Percentiles rank a stretch among this genome's conserved stretches.
These are phyloP conservation scores for Fusarium miscanthi DNA, from an alignment of 2,329 filamentous ascomycete species.

Conservation along the genomic window DNA sequence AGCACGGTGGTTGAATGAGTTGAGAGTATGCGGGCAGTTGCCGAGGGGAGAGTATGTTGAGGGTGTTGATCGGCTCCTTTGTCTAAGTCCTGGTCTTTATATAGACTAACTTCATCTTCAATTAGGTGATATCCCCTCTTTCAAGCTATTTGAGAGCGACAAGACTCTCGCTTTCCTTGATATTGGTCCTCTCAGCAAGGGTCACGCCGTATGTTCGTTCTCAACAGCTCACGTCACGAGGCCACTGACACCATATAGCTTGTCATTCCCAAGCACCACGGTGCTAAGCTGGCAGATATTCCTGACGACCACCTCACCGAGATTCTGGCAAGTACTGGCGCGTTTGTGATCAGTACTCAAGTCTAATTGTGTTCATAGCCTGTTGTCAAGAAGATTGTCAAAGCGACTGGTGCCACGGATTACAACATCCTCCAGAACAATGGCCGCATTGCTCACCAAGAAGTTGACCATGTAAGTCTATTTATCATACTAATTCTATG, in stretches of 20 bases:
- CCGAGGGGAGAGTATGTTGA: conserved; percentile 33
- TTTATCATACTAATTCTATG: conserved; percentile 16
- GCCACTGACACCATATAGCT: conserved; percentile 66
- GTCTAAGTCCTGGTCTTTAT: not conserved
- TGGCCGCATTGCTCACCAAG: conserved; percentile 88
- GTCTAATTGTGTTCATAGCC: conserved; percentile 45
- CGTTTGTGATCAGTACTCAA: not conserved
- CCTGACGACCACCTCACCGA: conserved; percentile 88
- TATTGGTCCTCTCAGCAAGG: conserved; percentile 87
- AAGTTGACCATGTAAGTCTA: conserved; percentile 84
- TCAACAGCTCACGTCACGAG: not conserved
- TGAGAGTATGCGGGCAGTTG: not conserved
- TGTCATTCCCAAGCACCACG: conserved; percentile 95
- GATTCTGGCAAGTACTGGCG: conserved; percentile 70
- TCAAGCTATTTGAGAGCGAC: conserved; percentile 96
- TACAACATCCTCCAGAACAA: conserved; percentile 99
- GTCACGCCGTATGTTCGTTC: conserved; percentile 81
- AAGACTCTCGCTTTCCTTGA: conserved; percentile 97
- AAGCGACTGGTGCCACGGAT: conserved; percentile 78
- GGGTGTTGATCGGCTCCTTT: conserved; percentile 15
- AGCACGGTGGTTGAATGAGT: not conserved
- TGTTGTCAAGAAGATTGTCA: conserved; percentile 82
- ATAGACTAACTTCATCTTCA: conserved; percentile 15
- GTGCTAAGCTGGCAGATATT: conserved; percentile 90
- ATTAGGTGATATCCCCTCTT: conserved; percentile 90